Evolutionary conservation across 1,284 basidiomycete genomes (phyloP).

Genomic region (Ceratorhiza oryzae-sativae): DNA sequence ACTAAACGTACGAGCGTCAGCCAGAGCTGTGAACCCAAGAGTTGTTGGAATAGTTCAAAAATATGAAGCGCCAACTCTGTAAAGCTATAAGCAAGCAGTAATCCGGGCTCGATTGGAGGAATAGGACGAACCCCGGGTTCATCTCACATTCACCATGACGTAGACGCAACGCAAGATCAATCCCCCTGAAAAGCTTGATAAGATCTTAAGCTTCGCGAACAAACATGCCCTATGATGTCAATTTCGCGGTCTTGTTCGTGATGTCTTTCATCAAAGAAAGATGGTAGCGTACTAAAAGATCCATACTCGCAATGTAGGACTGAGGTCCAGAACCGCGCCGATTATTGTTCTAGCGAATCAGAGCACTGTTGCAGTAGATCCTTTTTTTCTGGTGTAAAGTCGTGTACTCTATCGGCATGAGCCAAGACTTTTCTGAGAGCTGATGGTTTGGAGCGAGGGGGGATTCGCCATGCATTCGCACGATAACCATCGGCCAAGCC

Average conservation of each 20-base stretch:
- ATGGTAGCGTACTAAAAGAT: not conserved
- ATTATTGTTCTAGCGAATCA: not conserved
- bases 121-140: not conserved
- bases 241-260: not conserved
- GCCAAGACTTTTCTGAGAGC: not conserved
- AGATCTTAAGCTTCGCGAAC: not conserved
- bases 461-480: not conserved
- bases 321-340: constrained; percentile 4
- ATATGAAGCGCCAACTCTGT: too few species aligned
- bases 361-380: not conserved
- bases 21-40: not conserved
- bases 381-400: not conserved
- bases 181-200: constrained; percentile 3
- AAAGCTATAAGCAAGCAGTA: not conserved
- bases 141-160: not conserved
- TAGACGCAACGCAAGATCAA: not conserved
- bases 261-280: not conserved
- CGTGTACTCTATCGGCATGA: not conserved
- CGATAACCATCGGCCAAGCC: too few species aligned
- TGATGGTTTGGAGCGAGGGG: constrained; percentile 10
- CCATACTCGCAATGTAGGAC: not conserved
- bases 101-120: too few species aligned
- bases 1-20: not conserved
- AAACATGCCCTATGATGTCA: constrained; percentile 16
- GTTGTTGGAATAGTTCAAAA: too few species aligned